Evolutionary conservation across 208 protist species (phyloP).

Genomic region (Wallacemonas sp.): DNA sequence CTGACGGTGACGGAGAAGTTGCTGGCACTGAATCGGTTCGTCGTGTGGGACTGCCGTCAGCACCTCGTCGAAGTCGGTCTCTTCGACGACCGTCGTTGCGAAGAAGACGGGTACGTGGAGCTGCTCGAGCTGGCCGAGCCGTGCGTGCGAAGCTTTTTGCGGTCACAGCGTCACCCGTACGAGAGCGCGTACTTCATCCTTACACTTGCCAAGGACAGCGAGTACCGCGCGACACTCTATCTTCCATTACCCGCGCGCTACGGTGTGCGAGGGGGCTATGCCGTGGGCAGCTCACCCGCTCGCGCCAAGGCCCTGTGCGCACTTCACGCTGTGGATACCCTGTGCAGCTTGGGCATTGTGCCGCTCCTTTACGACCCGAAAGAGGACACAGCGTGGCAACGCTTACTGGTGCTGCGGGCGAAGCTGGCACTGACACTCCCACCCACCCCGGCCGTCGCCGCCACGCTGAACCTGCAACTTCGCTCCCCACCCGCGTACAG

Average conservation of each 20-base stretch:
- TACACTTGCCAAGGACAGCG: slow-evolving; percentile 28
- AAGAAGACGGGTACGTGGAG: slow-evolving; percentile 23
- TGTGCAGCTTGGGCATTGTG: slow-evolving; percentile 58
- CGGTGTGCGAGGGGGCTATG: slow-evolving; percentile 68
- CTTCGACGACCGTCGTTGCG: slow-evolving; percentile 18
- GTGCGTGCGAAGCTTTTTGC: slow-evolving; percentile 60
- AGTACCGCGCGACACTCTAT: slow-evolving; percentile 60
- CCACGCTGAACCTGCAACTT: slow-evolving; percentile 13
- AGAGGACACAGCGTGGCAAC: slow-evolving; percentile 27
- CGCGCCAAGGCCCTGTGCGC: slow-evolving; percentile 32
- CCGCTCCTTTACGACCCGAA: slow-evolving; percentile 26
- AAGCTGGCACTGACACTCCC: slow-evolving; percentile 49
- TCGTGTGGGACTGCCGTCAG: slow-evolving; percentile 31
- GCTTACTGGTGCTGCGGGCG: slow-evolving; percentile 44
- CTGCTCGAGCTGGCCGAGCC: slow-evolving; percentile 34
- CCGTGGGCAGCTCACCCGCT: slow-evolving; percentile 37
- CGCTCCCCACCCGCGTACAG: slow-evolving; percentile 66
- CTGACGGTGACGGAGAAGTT: slow-evolving; percentile 42
- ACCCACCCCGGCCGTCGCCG: slow-evolving; percentile 15
- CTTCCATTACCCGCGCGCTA: slow-evolving; percentile 64
- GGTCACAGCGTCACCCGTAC: slow-evolving; percentile 47
- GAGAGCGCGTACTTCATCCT: slow-evolving; percentile 50
- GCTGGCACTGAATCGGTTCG: slow-evolving; percentile 29
- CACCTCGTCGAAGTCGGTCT: slow-evolving; percentile 62
- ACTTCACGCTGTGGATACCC: slow-evolving; percentile 56